phyloP scores from a whole-genome alignment of 2,329 filamentous ascomycete genomes.

The Phaeophleospora eucalypticola region DNA sequence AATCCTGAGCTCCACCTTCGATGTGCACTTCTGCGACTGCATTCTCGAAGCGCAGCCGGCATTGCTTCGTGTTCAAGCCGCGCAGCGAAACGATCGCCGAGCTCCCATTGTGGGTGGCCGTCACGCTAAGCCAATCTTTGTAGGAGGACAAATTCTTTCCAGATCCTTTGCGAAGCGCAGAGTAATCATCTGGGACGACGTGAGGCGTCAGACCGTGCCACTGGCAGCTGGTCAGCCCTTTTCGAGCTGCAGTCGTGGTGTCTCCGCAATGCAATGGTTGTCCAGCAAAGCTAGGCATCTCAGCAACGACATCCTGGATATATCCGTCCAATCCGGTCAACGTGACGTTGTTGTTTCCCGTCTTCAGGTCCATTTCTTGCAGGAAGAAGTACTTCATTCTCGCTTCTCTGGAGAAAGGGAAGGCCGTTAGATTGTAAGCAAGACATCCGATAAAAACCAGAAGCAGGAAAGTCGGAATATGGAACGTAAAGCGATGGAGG shows the following conservation, averaged over 20 bases:
- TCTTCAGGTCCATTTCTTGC: conserved; percentile 72
- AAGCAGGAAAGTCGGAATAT: conserved; percentile 73
- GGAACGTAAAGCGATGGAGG: conserved; percentile 78
- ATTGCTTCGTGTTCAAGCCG: conserved; percentile 73
- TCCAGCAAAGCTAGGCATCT: conserved; percentile 67
- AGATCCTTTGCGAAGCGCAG: conserved; percentile 10
- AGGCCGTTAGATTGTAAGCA: conserved; percentile 79
- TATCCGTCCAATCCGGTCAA: conserved; percentile 66
- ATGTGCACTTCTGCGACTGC: conserved; percentile 64
- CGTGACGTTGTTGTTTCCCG: conserved; percentile 64
- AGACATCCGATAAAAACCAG: conserved; percentile 69
- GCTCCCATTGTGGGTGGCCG: conserved; percentile 48
- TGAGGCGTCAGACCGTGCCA: conserved; percentile 67
- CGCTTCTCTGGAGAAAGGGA: conserved; percentile 77
- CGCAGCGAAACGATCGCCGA: conserved; percentile 61
- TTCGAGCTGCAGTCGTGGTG: conserved; percentile 39
- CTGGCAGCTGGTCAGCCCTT: conserved; percentile 61
- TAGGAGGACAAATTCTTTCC: conserved; percentile 5
- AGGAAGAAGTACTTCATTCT: conserved; percentile 85
- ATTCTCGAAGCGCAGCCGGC: conserved; percentile 67
- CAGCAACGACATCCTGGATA: conserved; percentile 60
- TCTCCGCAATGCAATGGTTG: conserved; percentile 44
- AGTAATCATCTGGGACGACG: conserved; percentile 46
- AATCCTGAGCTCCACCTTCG: conserved; percentile 37
- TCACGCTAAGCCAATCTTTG: conserved; percentile 61